Conservation (phyloP, 176 grass and related monocot genomes). For the Urochloa ruziziensis region DNA sequence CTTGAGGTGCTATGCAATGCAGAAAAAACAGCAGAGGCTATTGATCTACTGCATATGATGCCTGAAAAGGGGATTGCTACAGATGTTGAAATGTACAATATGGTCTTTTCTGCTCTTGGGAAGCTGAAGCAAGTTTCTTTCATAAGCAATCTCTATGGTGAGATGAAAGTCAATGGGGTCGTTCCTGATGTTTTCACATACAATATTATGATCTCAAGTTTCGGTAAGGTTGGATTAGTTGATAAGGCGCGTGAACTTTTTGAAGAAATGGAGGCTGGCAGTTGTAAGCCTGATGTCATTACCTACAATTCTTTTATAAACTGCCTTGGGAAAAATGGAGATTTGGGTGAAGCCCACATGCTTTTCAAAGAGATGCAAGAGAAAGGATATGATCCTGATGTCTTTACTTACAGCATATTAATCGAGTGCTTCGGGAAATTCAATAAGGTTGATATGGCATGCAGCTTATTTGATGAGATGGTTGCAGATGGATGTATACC, state of each 20-base stretch:
- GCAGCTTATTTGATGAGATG: conserved; percentile 87
- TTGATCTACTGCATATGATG: conserved; percentile 83
- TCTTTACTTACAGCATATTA: conserved; percentile 88
- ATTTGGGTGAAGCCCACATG: conserved; percentile 85
- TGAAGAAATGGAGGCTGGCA: conserved; percentile 74
- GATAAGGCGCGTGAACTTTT: conserved; percentile 71
- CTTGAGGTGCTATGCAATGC: conserved; percentile 84
- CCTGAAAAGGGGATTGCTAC: conserved; percentile 75
- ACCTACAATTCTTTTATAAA: conserved; percentile 98
- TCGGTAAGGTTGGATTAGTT: conserved; percentile 84
- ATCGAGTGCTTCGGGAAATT: conserved; percentile 99
- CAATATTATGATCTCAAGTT: conserved; percentile 95
- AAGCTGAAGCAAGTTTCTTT: conserved; percentile 80
- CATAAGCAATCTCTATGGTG: conserved; percentile 65
- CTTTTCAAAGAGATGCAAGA: conserved; percentile 98
- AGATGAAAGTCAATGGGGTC: conserved; percentile 78
- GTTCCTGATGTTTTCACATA: conserved; percentile 88
- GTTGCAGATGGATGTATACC: conserved; percentile 63
- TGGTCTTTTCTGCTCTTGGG: conserved; percentile 85
- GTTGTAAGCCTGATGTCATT: conserved; percentile 79
- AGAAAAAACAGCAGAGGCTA: conserved; percentile 82
- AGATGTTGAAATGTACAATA: conserved; percentile 85
- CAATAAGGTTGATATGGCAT: conserved; percentile 90
- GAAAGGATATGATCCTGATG: conserved; percentile 90
- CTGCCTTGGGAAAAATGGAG: conserved; percentile 89